Evolutionary conservation across 2,329 filamentous ascomycete species (phyloP), one percentile per base, ranked within the genome.

Genomic region (Diaporthe batatas): DNA sequence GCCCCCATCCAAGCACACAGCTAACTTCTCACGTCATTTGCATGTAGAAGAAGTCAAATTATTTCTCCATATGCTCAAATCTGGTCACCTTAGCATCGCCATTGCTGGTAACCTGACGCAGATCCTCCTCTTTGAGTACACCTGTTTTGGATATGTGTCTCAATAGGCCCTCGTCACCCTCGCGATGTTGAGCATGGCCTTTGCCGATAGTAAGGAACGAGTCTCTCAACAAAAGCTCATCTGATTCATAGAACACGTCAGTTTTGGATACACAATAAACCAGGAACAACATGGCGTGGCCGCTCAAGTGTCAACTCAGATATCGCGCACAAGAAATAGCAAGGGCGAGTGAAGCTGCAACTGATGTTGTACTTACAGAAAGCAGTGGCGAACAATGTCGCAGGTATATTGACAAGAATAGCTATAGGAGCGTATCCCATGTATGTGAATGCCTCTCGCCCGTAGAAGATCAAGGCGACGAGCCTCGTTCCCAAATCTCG

Each of bases 401-500:
- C 88, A 0, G 88, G 88, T 4, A 91, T 80, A 75, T 89, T 90
- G 73, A 88, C 86, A 8, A 90, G 79, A 51, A 90, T 85, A 1
- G 83, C 81, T 62, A 90, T 90, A 79, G 87, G 87, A 4, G 83
- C 80, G 76, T 89, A 90, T 34, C 75, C 65, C 68, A 73, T 73
- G 53, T 71, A 73, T 0, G 72, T 79, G 76, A 89, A 89, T 4
- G 84, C 85, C 73, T 88, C 86, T 14, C 82, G 77, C 64, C 87
- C 87, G 75, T 83, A 89, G 79, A 90, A 90, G 73, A 90, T 90
- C 21, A 87, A 87, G 7, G 87, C 88, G 0, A 90, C 88, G 34
- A 90, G 85, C 23, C 89, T 85, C 1, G 87, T 86, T n/a, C 89
- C 89, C 18, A 91, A 81, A 77, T 91, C 89, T 76, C 88, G 82